phyloP scores from a whole-genome alignment of 139 green algal genomes.

The Picochlorum costavermella region DNA sequence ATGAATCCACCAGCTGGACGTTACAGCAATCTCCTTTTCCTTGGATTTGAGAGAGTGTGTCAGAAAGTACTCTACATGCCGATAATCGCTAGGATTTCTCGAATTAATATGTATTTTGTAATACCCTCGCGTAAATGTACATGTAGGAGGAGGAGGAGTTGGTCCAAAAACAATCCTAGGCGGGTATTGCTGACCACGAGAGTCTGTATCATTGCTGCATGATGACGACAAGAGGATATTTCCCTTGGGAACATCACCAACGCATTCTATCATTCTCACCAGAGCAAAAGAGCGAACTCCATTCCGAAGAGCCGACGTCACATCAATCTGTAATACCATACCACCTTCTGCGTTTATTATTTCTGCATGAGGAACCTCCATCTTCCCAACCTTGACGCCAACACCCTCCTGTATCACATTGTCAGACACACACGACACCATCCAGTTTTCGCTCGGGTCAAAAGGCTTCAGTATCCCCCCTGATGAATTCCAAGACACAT shows the following conservation, averaged over 20 bases:
- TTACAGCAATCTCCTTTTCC: not conserved
- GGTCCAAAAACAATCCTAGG: slow-evolving; percentile 2
- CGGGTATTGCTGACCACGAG: not conserved
- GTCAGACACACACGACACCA: not conserved
- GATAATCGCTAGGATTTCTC: not conserved
- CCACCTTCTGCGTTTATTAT: not conserved
- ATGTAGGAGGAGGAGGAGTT: not conserved
- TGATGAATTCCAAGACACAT: not conserved
- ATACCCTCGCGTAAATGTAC: not conserved
- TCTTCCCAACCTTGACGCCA: not conserved
- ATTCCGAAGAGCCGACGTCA: not conserved
- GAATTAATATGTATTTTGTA: slow-evolving; percentile 4
- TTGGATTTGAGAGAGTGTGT: not conserved
- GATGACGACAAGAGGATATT: not conserved
- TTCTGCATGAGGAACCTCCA: not conserved
- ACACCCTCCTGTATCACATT: not conserved
- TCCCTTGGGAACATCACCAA: not conserved
- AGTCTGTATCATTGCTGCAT: slow-evolving; percentile 4
- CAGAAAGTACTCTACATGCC: not conserved
- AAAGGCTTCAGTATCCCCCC: slow-evolving; percentile 1
- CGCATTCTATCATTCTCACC: not conserved
- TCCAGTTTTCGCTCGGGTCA: not conserved
- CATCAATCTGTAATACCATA: not conserved
- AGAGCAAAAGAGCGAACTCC: not conserved
- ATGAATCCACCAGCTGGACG: slow-evolving; percentile 1